phyloP scores from a whole-genome alignment of 2,329 filamentous ascomycete species.

The Fusarium sp. region DNA sequence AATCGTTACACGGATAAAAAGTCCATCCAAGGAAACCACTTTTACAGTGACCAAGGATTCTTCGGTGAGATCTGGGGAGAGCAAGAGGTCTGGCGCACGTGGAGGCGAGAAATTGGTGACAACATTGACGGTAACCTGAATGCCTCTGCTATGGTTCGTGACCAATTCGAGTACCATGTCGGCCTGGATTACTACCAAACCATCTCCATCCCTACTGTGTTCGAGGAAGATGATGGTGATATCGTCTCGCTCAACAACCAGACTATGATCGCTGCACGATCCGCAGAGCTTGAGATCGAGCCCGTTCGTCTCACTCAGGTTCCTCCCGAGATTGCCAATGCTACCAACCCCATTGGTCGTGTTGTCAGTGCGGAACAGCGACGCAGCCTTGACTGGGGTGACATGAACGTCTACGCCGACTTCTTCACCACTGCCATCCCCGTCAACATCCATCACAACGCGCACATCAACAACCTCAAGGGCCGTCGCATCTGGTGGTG shows the following conservation, averaged over 20 bases:
- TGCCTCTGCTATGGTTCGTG: conserved; percentile 18
- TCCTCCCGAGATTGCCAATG: conserved; percentile 28
- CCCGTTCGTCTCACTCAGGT: conserved; percentile 29
- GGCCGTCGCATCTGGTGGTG: conserved; percentile 32
- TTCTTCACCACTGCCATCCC: conserved; percentile 38
- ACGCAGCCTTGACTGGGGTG: conserved; percentile 31
- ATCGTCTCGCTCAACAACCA: conserved; percentile 35
- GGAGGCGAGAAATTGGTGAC: conserved; percentile 22
- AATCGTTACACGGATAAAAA: conserved; percentile 35
- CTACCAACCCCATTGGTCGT: conserved; percentile 14
- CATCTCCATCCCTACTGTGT: conserved; percentile 39
- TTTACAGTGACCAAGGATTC: conserved; percentile 47
- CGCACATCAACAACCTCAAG: conserved; percentile 33
- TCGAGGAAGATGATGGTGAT: conserved; percentile 38
- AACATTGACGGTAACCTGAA: conserved; percentile 7
- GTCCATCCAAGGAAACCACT: conserved; percentile 10
- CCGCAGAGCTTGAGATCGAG: conserved; percentile 27
- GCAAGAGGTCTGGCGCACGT: conserved; percentile 40
- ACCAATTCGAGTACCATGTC: conserved; percentile 40
- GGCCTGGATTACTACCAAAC: conserved; percentile 40
- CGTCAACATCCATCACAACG: conserved; percentile 41
- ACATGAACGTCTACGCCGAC: conserved; percentile 40
- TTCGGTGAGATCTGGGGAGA: conserved; percentile 47
- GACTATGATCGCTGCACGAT: conserved; percentile 13
- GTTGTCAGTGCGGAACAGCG: neutral